These are phyloP conservation scores for Entomortierella parvispora DNA, from an alignment of 192 early-diverging fungal genomes.

Conservation along the genomic window DNA sequence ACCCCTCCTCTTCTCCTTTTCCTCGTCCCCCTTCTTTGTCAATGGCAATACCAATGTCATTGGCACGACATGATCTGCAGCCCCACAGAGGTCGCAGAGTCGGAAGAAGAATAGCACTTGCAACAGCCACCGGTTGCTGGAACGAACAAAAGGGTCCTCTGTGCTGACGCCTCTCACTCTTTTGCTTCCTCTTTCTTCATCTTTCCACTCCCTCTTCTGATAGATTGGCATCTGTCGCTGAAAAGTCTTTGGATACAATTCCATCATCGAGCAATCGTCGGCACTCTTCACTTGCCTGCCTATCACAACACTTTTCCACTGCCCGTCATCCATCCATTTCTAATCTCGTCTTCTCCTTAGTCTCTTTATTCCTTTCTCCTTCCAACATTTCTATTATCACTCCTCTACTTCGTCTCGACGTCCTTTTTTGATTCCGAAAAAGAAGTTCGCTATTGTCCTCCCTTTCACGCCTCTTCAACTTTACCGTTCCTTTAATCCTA, in stretches of 20 bases:
- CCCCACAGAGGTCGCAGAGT: no score
- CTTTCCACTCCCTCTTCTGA: background rate
- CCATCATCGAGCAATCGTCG: no score
- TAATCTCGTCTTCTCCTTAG: background rate
- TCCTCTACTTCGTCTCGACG: background rate
- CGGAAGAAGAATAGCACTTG: no score
- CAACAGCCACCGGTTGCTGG: background rate
- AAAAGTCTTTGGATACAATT: no score
- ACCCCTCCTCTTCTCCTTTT: background rate
- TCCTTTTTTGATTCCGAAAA: background rate
- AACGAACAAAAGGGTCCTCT: background rate
- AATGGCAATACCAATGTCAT: no score
- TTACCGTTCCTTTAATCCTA: conserved; percentile 1
- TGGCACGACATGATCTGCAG: no score
- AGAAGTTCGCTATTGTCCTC: background rate
- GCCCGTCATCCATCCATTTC: background rate
- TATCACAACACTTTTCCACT: background rate
- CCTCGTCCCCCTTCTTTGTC: background rate
- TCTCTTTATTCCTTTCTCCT: background rate
- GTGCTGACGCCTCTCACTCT: background rate
- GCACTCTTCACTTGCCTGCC: background rate
- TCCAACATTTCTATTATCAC: background rate
- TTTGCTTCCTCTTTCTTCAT: background rate
- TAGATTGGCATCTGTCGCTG: no score
- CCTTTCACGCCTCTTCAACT: background rate